Evolutionary conservation across 2,329 filamentous ascomycete genomes (phyloP), one percentile per base, ranked within the genome.

Genomic region (Gnomoniopsis sp.): DNA sequence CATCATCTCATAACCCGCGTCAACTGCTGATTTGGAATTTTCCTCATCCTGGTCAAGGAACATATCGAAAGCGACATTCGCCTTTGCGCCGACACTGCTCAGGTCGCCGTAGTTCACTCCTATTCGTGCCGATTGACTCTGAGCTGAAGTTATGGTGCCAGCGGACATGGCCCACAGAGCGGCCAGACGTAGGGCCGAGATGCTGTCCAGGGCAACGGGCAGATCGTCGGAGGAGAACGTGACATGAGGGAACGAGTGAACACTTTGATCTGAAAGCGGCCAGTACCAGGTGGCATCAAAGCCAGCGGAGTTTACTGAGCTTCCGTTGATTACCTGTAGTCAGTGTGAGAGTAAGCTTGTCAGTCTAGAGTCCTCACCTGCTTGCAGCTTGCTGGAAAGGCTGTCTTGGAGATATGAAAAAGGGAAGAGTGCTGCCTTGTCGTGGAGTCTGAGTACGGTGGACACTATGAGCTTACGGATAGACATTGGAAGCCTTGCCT

Each of bases 221-320:
- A 71, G 64, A 34, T 63, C 57, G 7, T 60, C 61, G 48, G 66
- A 63, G 30, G 64, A 64, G 51, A 71, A 64, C 48, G 69, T 69
- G 43, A 72, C 70, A 63, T 71, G 70, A 55, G 70, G 70, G 60
- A 68, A 72, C 3, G 70, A 71, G 53, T 72, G 69, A 23, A 72
- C 70, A 6, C 63, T 62, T 19, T 61, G 60, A 7, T 64, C 62
- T 41, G 67, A 59, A 50, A 61, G 63, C 8, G 64, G 63, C 70
- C 70, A 72, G 50, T 57, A 61, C 70, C 70, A 72, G n/a, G 67
- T 70, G 30, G 68, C 68, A 54, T 70, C 69, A 33, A 72, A 71
- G 4, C 68, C 62, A 26, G 44, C 49, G 8, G 33, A 10, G 6
- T 56, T 53, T 21, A 56, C 21, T 3, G 59, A 62, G 46, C 49